Percentiles rank a stretch among this genome's conserved stretches.
Conservation (phyloP, 208 protist genomes). For the Trypanosoma platydactyli region DNA sequence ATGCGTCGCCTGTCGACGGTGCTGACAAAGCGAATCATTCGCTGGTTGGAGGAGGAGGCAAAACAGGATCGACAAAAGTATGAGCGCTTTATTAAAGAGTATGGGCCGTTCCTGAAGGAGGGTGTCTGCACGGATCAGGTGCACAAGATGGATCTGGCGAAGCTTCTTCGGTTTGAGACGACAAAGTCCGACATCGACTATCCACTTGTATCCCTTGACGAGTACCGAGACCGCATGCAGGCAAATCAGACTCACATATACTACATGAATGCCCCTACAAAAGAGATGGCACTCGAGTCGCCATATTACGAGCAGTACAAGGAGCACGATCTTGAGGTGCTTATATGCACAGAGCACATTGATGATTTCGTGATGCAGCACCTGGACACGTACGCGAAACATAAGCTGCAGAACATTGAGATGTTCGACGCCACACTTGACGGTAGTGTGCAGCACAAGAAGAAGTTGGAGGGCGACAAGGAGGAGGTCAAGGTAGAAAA, state of each 20-base stretch:
- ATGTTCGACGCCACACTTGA: slow-evolving; percentile 88
- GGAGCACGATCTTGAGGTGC: slow-evolving; percentile 93
- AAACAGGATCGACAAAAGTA: slow-evolving; percentile 92
- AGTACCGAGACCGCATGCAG: slow-evolving; percentile 96
- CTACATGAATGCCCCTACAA: slow-evolving; percentile 91
- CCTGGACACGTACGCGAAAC: slow-evolving; percentile 92
- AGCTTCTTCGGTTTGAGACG: slow-evolving; percentile 94
- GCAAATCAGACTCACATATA: slow-evolving; percentile 96
- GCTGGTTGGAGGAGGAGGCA: slow-evolving; percentile 90
- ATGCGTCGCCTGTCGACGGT: slow-evolving; percentile 92
- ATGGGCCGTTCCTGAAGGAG: slow-evolving; percentile 96
- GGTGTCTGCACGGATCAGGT: slow-evolving; percentile 95
- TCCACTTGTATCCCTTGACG: slow-evolving; percentile 90
- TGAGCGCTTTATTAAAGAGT: slow-evolving; percentile 93
- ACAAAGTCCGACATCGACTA: slow-evolving; percentile 76
- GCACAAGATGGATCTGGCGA: slow-evolving; percentile 93
- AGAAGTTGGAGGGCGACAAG: slow-evolving; percentile 86
- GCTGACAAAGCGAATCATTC: slow-evolving; percentile 92
- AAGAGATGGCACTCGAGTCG: slow-evolving; percentile 88
- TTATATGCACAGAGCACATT: slow-evolving; percentile 92
- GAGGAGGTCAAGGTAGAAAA: slow-evolving; percentile 81
- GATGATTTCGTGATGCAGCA: slow-evolving; percentile 97
- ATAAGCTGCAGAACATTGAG: slow-evolving; percentile 94
- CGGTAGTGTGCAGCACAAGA: slow-evolving; percentile 89
- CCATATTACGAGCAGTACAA: slow-evolving; percentile 98